These are phyloP conservation scores for Ormosia emarginata DNA, from an alignment of 306 rosid genomes.

Conservation along the genomic window DNA sequence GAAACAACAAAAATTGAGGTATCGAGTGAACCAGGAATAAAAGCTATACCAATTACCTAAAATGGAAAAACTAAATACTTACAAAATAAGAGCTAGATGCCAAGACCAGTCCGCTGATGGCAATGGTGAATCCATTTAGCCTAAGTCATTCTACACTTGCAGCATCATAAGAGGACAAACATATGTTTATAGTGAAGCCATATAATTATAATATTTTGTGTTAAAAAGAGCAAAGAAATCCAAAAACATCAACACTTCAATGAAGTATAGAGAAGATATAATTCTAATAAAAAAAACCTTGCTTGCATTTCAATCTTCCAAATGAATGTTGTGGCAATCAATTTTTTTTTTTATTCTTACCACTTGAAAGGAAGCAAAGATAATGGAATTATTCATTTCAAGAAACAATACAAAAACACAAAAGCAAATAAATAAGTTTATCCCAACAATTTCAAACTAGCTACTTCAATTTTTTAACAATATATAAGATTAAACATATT, in stretches of 20 bases:
- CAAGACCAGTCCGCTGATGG: conserved; percentile 39
- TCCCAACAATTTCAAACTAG: too few relatives aligned
- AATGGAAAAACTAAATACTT: conserved; percentile 25
- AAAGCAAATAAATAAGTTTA: too few relatives aligned
- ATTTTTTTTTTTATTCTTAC: too few relatives aligned
- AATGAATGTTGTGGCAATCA: neutral
- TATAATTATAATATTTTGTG: neutral
- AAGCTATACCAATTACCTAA: neutral
- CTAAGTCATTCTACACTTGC: conserved; percentile 60
- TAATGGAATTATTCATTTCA: too few relatives aligned
- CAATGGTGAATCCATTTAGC: too few relatives aligned
- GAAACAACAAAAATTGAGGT: too few relatives aligned
- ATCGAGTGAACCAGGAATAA: neutral
- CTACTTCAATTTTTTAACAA: too few relatives aligned
- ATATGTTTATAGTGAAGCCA: neutral
- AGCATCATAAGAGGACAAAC: conserved; percentile 19
- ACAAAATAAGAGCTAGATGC: conserved; percentile 64
- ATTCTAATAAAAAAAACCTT: neutral
- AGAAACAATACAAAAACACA: too few relatives aligned
- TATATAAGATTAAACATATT: too few relatives aligned
- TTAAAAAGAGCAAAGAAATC: neutral
- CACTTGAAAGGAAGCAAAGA: too few relatives aligned
- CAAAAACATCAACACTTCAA: too few relatives aligned
- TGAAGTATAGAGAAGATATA: too few relatives aligned
- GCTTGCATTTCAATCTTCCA: neutral